These are phyloP conservation scores for Ogataea pini DNA, from an alignment of 805 yeast species.

Conservation along the genomic window DNA sequence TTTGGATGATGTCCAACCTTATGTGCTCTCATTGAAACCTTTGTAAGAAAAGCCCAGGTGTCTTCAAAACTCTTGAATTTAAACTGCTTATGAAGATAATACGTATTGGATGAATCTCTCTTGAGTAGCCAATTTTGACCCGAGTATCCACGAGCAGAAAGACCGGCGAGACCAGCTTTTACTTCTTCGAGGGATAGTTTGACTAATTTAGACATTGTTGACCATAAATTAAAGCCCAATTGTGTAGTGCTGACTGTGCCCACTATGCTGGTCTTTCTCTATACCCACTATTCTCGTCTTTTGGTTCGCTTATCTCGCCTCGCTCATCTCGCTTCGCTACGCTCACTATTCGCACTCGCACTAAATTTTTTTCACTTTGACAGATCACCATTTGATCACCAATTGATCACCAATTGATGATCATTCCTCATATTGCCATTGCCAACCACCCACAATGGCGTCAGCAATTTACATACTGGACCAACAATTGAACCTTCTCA, in stretches of 20 bases:
- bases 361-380: background rate
- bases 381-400: slow-evolving; percentile 1
- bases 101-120: background rate
- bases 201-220: slow-evolving; percentile 33
- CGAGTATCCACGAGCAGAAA: slow-evolving; percentile 4
- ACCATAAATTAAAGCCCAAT: too few relatives aligned
- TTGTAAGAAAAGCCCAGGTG: slow-evolving; percentile 67
- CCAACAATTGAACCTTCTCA: slow-evolving; percentile 29
- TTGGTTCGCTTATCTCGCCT: too few relatives aligned
- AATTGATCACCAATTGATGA: background rate
- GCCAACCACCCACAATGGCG: slow-evolving; percentile 28
- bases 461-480: slow-evolving; percentile 39
- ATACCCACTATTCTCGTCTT: too few relatives aligned
- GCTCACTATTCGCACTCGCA: background rate
- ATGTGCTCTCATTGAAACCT: slow-evolving; percentile 59
- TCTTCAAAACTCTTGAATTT: slow-evolving; percentile 53
- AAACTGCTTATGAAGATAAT: slow-evolving; percentile 21
- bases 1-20: slow-evolving; percentile 70
- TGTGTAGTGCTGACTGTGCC: too few relatives aligned
- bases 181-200: slow-evolving; percentile 32
- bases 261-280: too few relatives aligned
- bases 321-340: background rate
- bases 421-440: background rate
- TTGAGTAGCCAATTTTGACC: background rate
- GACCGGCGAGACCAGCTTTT: slow-evolving; percentile 15